Conservation (phyloP, 345 rosid genomes). For the Eucalyptus albens region DNA sequence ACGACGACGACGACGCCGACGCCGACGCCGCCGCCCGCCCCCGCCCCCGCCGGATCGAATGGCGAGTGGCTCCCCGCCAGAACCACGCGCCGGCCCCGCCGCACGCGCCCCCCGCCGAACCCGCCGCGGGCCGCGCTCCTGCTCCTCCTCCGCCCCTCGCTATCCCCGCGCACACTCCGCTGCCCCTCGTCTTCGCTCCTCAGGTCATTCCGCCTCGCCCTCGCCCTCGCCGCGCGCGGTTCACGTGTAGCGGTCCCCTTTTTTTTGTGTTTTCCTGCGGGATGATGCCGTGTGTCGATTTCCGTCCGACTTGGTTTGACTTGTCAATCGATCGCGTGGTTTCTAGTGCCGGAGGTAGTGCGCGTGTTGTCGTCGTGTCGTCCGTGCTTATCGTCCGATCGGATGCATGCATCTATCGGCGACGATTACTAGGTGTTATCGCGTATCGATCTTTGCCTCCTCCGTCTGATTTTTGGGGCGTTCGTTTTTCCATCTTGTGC, state of each 20-base stretch:
- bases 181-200: conserved; percentile 62
- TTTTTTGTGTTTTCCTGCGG: not conserved
- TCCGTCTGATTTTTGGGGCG: not conserved
- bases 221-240: not conserved
- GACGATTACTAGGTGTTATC: not conserved
- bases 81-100: conserved; percentile 3
- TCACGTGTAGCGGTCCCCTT: not conserved
- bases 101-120: conserved; percentile 21
- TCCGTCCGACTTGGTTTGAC: not conserved
- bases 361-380: not conserved
- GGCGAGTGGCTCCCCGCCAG: conserved; percentile 5
- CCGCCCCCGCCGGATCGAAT: conserved; percentile 24
- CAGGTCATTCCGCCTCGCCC: conserved; percentile 29
- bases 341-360: not conserved
- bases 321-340: not conserved
- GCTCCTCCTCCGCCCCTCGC: conserved; percentile 1
- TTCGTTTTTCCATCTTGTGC: not conserved
- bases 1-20: not conserved
- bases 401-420: not conserved
- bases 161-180: conserved; percentile 40
- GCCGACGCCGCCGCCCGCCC: not conserved
- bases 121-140: conserved; percentile 33
- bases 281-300: not conserved
- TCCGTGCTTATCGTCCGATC: not conserved
- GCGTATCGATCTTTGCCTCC: not conserved